phyloP scores from a whole-genome alignment of 805 yeast species.

The Nakazawaea peltata region DNA sequence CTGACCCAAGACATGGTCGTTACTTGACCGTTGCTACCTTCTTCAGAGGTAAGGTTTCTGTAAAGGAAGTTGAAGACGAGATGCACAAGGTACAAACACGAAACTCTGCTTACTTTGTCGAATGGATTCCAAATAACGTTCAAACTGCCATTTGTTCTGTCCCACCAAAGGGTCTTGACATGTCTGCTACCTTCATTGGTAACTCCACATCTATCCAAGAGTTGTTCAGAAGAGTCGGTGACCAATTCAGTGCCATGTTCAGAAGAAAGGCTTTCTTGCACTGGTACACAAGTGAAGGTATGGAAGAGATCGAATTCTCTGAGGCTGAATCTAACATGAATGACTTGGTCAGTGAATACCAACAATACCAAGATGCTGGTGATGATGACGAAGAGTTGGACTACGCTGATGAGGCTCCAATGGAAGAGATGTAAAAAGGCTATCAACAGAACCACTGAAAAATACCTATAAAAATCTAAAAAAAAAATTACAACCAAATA shows the following conservation, averaged over 20 bases:
- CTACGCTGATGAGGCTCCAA: constrained; percentile 56
- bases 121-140: constrained; percentile 94
- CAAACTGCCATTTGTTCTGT: constrained; percentile 92
- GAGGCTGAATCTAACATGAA: constrained; percentile 91
- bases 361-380: constrained; percentile 80
- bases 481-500: too few species aligned
- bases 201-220: constrained; percentile 92
- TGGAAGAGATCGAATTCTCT: constrained; percentile 91
- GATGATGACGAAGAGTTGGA: constrained; percentile 75
- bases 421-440: constrained; percentile 35
- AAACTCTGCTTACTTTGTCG: constrained; percentile 79
- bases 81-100: constrained; percentile 78
- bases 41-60: constrained; percentile 89
- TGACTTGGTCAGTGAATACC: constrained; percentile 83
- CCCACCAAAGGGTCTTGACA: constrained; percentile 77
- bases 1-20: constrained; percentile 85
- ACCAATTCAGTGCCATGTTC: constrained; percentile 87
- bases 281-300: constrained; percentile 94
- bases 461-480: background rate
- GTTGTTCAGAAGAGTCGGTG: constrained; percentile 81
- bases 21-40: constrained; percentile 90
- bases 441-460: constrained; percentile 10
- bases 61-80: constrained; percentile 91
- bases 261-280: constrained; percentile 92
- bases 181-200: constrained; percentile 90